Evolutionary conservation across 2,329 filamentous ascomycete genomes (phyloP), one percentile per base, ranked within the genome.

Genomic region (Nothopassalora personata): DNA sequence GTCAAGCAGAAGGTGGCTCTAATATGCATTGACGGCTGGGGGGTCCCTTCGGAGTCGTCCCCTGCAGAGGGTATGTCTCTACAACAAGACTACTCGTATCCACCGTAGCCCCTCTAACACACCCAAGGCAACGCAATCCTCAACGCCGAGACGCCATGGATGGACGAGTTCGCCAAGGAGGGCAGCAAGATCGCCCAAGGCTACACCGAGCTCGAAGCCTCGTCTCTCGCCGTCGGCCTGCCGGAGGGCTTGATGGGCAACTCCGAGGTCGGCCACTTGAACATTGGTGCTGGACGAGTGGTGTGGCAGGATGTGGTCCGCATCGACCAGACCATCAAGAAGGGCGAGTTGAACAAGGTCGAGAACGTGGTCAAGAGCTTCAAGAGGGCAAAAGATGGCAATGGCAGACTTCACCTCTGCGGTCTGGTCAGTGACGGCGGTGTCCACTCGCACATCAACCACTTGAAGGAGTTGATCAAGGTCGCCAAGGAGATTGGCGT

Each of bases 11-110:
- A 88, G 76, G 81, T 83, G 64, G 86, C 85, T 64, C 80, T 90
- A 70, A 88, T 99, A 84, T 94, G 97, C 79, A 99, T 99, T 82
- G 94, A 99, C 80, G 94, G 94, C 73, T 99, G 94, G 94, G 94
- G 94, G 73, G 85, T 97, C 71, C 85, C 92, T 70, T 86, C 86
- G 23, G 87, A 88, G 67, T 79, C 86, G 60, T 95, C 91, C 58
- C 89, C 89, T 70, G 89, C 90, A 71, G 77, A 63, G 18, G 63
- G 49, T 51, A 31, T 31, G 49, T 34, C 30, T 23, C 23, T 23
- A 23, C 23, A 23, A 23, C 23, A 46, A 96, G 77, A 28, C 15
- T 8, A 49, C 11, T 27, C 27, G 9, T 28, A 28, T 51, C 19
- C 4, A 10, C 23, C 28, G 31, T 34, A n/a, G 10, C 15, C 3